Evolutionary conservation across 495 filamentous ascomycete species (phyloP), one percentile per base, ranked within the genome.

Genomic region (Cenococcum geophilum): DNA sequence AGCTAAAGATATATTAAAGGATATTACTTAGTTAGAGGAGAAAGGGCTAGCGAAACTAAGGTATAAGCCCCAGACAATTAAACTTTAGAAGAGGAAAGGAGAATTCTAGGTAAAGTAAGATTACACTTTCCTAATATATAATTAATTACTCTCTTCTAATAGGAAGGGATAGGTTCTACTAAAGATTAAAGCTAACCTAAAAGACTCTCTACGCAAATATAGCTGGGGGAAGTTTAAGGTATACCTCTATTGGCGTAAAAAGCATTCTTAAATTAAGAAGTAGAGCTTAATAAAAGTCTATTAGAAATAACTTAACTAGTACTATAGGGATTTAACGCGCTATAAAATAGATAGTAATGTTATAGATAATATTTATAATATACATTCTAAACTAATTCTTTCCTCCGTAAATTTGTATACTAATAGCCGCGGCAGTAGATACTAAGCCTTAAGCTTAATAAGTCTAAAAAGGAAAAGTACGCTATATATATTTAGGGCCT

Each of bases 161-260:
- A 14, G 18, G n/a, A 5, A 23, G 27, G 35, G 16, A 57, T 42
- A 57, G 54, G 27, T 59, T 48, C 40, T 59, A 45, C 18, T 16
- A 14, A 59, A 51, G 42, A 59, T 59, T 36, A 50, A 32, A 57
- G 34, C 22, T 6, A 10, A 57, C 23, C 23, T 27, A 57, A 43
- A 37, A 43, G 45, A 50, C 5, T 14, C 8, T 16, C 42, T 59
- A n/a, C 42, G 21, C 21, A 16, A 18, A 51, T 59, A 42, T 45
- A 27, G 47, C 16, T 45, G 36, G 25, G 32, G 16, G 11, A 23
- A 25, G 23, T 59, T 59, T 25, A 59, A 59, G 32, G 22, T 45
- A 16, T 59, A 59, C 32, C 57, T 59, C 42, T 37, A n/a, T 32
- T 59, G 25, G 57, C 57, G 57, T n/a, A 59, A 59, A 23, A 50